Percentiles rank a stretch among this genome's conserved stretches.
Evolutionary conservation across 2,329 filamentous ascomycete species (phyloP).

Genomic region (Colletotrichum destructivum): DNA sequence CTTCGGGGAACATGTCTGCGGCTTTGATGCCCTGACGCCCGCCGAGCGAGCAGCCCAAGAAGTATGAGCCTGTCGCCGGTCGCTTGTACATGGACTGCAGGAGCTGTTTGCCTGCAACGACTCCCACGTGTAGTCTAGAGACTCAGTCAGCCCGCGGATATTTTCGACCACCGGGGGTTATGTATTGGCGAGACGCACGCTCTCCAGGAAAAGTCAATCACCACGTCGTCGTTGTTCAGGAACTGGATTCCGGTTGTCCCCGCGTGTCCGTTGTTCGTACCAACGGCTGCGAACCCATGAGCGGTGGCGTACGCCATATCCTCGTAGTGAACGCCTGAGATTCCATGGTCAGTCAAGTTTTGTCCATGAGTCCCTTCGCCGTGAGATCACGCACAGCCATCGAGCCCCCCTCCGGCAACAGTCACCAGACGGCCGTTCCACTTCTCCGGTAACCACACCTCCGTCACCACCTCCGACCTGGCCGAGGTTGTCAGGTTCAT

Average conservation of each 20-base stretch:
- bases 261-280: constrained; percentile 67
- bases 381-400: constrained; percentile 55
- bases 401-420: constrained; percentile 65
- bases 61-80: constrained; percentile 60
- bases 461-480: constrained; percentile 59
- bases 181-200: constrained; percentile 42
- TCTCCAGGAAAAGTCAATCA: constrained; percentile 55
- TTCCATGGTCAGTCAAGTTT: background rate
- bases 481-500: constrained; percentile 49
- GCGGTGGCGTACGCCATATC: constrained; percentile 61
- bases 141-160: background rate
- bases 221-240: constrained; percentile 54
- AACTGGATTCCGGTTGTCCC: constrained; percentile 55
- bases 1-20: constrained; percentile 56
- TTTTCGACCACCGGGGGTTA: too few relatives aligned
- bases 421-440: constrained; percentile 63
- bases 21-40: constrained; percentile 67
- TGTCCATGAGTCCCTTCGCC: background rate
- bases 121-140: constrained; percentile 61
- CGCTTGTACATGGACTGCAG: constrained; percentile 62
- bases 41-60: constrained; percentile 67
- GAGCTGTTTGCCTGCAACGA: constrained; percentile 64
- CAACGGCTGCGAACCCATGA: constrained; percentile 62
- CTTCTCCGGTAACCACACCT: constrained; percentile 63
- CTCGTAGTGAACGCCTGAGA: constrained; percentile 58